Evolutionary conservation across 805 yeast species (phyloP).

Genomic region (Danielozyma ontarioensis): DNA sequence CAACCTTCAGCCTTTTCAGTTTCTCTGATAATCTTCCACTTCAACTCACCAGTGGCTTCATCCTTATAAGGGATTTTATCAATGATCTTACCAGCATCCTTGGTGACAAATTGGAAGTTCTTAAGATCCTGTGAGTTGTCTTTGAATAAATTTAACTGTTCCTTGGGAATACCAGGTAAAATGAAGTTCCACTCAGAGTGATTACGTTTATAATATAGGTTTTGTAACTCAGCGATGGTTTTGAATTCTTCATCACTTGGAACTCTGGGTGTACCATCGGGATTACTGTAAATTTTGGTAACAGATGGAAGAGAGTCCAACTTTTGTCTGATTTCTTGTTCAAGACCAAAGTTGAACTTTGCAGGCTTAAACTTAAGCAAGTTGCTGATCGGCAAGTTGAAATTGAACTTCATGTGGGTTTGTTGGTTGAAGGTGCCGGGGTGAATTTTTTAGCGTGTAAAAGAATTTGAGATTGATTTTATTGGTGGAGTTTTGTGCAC

Average conservation of each 20-base stretch:
- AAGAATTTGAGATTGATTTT: constrained; percentile 9
- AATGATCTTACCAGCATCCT: constrained; percentile 53
- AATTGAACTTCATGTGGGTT: constrained; percentile 34
- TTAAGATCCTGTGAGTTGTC: constrained; percentile 59
- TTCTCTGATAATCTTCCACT: constrained; percentile 74
- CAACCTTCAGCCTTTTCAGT: constrained; percentile 75
- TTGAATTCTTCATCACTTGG: constrained; percentile 70
- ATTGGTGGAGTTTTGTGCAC: constrained; percentile 15
- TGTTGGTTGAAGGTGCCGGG: constrained; percentile 2
- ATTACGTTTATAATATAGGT: constrained; percentile 52
- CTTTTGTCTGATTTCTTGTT: constrained; percentile 56
- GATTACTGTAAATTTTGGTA: constrained; percentile 62
- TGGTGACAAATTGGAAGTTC: constrained; percentile 48
- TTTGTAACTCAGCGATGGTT: constrained; percentile 65
- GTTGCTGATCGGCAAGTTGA: constrained; percentile 35
- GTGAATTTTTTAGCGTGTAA: not conserved
- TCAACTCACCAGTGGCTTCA: constrained; percentile 69
- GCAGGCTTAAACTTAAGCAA: constrained; percentile 27
- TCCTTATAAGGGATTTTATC: constrained; percentile 84
- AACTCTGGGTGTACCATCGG: constrained; percentile 68
- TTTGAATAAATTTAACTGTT: constrained; percentile 50
- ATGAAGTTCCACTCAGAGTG: constrained; percentile 46
- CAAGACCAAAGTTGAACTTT: constrained; percentile 43
- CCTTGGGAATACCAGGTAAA: constrained; percentile 44
- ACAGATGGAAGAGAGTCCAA: constrained; percentile 62